These are phyloP conservation scores for Platanthera zijinensis DNA, from an alignment of 106 monocot genomes.

Conservation along the genomic window DNA sequence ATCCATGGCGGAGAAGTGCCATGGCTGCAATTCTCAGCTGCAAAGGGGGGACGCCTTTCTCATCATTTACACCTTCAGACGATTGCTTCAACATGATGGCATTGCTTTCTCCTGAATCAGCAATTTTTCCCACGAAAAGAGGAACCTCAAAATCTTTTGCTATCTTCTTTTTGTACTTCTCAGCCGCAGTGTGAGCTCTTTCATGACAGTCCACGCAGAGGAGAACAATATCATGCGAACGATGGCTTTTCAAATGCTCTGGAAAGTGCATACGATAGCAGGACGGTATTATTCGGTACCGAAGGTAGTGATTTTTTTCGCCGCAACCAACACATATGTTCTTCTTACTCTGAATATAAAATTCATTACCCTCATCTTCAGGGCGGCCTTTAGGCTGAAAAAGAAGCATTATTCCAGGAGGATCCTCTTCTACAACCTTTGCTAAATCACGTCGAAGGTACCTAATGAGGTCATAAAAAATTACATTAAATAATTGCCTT, in stretches of 20 bases:
- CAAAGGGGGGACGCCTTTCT: constrained; percentile 73
- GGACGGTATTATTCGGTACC: constrained; percentile 92
- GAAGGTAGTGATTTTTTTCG: constrained; percentile 82
- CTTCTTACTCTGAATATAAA: constrained; percentile 93
- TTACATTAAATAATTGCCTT: not conserved
- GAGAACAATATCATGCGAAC: constrained; percentile 96
- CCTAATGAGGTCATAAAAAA: constrained; percentile 26
- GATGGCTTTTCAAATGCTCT: constrained; percentile 98
- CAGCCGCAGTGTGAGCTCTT: constrained; percentile 85
- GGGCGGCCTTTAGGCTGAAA: constrained; percentile 98
- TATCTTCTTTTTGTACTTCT: constrained; percentile 80
- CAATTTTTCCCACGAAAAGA: constrained; percentile 79
- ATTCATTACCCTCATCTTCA: constrained; percentile 94
- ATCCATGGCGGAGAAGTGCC: constrained; percentile 89
- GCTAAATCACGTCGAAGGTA: constrained; percentile 72
- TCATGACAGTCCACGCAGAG: constrained; percentile 98
- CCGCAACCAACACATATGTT: constrained; percentile 98
- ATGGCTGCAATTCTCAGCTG: constrained; percentile 90
- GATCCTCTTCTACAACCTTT: constrained; percentile 70
- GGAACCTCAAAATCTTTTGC: constrained; percentile 69
- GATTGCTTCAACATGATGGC: constrained; percentile 13
- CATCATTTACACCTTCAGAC: constrained; percentile 13
- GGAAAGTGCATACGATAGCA: constrained; percentile 98
- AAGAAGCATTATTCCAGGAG: constrained; percentile 89
- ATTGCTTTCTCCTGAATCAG: constrained; percentile 46